Conservation (phyloP, 208 protist genomes). For the Spongospora subterranea region DNA sequence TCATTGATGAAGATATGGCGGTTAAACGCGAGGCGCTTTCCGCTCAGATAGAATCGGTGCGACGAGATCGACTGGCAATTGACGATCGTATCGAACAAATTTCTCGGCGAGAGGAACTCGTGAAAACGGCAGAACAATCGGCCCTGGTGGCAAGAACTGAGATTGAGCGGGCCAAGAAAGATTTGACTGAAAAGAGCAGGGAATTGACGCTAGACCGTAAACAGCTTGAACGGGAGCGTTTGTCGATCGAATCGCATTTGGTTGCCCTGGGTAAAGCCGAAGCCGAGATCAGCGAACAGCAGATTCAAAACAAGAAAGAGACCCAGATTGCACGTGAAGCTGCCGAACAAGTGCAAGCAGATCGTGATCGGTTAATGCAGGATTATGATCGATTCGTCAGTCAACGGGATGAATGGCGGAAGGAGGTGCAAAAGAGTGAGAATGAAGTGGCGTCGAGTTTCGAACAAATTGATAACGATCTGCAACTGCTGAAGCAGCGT, state of each 20-base stretch:
- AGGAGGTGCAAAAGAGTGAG: neutral
- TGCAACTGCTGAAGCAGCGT: neutral
- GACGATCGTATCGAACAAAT: neutral
- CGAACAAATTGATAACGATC: neutral
- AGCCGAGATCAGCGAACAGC: constrained; percentile 1
- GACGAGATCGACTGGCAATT: neutral
- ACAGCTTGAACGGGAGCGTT: neutral
- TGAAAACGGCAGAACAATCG: neutral
- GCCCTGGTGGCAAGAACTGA: neutral
- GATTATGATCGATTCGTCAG: neutral
- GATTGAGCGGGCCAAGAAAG: neutral
- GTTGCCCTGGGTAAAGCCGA: neutral
- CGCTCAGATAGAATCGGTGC: neutral
- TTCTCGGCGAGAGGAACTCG: neutral
- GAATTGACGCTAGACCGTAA: neutral
- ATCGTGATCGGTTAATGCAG: neutral
- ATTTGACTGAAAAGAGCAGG: neutral
- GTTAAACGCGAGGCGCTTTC: neutral
- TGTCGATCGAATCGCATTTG: neutral
- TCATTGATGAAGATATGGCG: neutral
- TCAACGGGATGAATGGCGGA: neutral
- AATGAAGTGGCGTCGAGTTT: neutral
- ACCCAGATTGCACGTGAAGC: neutral
- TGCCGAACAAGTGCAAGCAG: neutral
- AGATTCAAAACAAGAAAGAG: neutral